Conservation (phyloP, 1,284 basidiomycete species). For the Fomitopsis schrenkii region DNA sequence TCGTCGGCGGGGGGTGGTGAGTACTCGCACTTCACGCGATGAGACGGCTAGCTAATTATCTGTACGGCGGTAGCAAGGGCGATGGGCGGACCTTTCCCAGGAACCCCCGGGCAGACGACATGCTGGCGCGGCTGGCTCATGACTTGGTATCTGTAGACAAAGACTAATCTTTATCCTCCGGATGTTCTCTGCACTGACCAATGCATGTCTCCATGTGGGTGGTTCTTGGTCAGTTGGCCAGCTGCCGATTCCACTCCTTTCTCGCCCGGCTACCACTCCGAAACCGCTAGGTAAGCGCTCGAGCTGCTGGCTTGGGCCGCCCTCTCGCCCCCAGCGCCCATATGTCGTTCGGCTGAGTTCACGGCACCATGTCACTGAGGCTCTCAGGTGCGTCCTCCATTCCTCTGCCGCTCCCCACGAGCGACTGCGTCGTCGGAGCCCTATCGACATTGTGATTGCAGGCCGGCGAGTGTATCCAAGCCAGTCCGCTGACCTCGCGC, state of each 20-base stretch:
- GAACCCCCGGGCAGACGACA: conserved; percentile 60
- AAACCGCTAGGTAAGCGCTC: background rate
- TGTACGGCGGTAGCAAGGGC: conserved; percentile 41
- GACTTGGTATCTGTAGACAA: conserved; percentile 56
- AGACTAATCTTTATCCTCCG: conserved; percentile 20
- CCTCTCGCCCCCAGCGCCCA: background rate
- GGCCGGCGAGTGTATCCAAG: background rate
- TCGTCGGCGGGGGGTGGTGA: conserved; percentile 62
- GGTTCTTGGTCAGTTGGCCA: background rate
- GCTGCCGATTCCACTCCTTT: background rate
- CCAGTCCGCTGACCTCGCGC: background rate
- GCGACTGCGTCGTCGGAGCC: background rate
- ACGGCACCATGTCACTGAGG: background rate
- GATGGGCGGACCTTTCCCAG: conserved; percentile 63
- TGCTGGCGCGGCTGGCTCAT: conserved; percentile 56
- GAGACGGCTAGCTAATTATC: background rate
- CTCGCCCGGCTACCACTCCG: background rate
- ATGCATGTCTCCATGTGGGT: background rate
- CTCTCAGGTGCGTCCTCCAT: background rate
- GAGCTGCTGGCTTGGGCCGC: background rate
- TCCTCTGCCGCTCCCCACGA: background rate
- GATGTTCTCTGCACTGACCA: background rate
- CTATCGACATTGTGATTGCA: background rate
- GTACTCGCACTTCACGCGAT: conserved; percentile 17
- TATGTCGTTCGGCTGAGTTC: background rate